Evolutionary conservation across 495 filamentous ascomycete species (phyloP).

Genomic region (Penicillium canescens): DNA sequence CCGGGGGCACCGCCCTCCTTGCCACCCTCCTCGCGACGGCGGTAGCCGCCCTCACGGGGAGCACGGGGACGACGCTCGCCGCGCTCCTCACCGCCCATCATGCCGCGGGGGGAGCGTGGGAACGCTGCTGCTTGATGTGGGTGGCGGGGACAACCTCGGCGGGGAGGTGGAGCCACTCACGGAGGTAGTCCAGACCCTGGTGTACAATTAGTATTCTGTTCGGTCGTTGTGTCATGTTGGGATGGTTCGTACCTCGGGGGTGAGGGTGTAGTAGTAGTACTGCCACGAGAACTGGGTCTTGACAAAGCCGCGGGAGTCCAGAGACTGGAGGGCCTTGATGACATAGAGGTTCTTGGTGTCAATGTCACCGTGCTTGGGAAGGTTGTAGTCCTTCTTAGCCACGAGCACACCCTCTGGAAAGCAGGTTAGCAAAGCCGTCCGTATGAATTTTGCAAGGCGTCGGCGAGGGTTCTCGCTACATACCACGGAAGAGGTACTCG

Average conservation of each 20-base stretch:
- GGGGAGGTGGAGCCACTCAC: conserved; percentile 99
- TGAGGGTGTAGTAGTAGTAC: conserved; percentile 99
- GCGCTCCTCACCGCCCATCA: conserved; percentile 91
- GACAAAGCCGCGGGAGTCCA: conserved; percentile 95
- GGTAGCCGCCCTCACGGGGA: conserved; percentile 91
- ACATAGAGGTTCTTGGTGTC: conserved; percentile 99
- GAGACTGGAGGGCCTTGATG: conserved; percentile 97
- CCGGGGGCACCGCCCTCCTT: conserved; percentile 96
- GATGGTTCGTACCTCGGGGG: conserved; percentile 63
- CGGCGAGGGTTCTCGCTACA: conserved; percentile 35
- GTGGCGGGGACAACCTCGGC: conserved; percentile 99
- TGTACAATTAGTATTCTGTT: conserved; percentile 2
- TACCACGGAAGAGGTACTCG: conserved; percentile 99
- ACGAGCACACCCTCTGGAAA: conserved; percentile 90
- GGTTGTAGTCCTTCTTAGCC: conserved; percentile 97
- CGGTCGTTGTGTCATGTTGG: not conserved
- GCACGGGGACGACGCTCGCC: conserved; percentile 74
- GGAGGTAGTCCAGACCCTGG: conserved; percentile 97
- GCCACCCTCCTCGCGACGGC: conserved; percentile 82
- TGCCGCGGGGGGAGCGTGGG: conserved; percentile 94
- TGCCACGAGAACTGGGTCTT: conserved; percentile 99
- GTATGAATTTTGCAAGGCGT: conserved; percentile 1
- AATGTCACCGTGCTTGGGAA: conserved; percentile 88
- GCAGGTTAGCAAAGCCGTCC: conserved; percentile 21
- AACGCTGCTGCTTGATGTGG: conserved; percentile 99